Conservation (phyloP, 148 eudicot genomes). For the Rhododendron kiyosumense region DNA sequence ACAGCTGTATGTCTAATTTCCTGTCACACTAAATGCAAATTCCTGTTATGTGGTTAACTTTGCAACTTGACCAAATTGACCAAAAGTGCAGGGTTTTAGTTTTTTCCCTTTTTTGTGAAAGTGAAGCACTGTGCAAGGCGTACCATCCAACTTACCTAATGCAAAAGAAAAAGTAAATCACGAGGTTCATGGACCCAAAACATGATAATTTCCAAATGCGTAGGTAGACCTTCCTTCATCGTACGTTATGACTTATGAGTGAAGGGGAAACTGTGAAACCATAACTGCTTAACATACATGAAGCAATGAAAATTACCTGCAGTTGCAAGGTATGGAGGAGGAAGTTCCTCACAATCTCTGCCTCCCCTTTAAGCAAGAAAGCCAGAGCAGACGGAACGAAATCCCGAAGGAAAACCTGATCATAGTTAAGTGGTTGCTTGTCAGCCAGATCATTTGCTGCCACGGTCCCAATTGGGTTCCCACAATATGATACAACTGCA, state of each 20-base stretch:
- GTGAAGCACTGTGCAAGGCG: not conserved
- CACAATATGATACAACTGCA: constrained; percentile 47
- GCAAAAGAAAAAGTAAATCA: not conserved
- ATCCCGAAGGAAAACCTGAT: constrained; percentile 29
- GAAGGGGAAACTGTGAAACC: not conserved
- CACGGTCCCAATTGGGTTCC: constrained; percentile 46
- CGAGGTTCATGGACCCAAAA: not conserved
- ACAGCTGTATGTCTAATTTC: not conserved
- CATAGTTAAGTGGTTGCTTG: constrained; percentile 41
- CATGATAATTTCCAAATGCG: not conserved
- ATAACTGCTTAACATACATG: not conserved
- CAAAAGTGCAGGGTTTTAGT: not conserved
- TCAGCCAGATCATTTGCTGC: constrained; percentile 56
- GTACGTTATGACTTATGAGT: no score
- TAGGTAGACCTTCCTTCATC: not conserved
- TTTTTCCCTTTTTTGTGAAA: not conserved
- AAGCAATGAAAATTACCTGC: constrained; percentile 32
- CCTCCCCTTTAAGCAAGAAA: constrained; percentile 55
- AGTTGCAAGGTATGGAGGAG: constrained; percentile 49
- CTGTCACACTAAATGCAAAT: not conserved
- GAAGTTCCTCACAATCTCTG: constrained; percentile 57
- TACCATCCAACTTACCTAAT: not conserved
- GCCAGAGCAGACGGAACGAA: constrained; percentile 57
- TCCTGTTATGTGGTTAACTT: not conserved
- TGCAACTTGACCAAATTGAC: not conserved